A percentile compares a stretch with the other conserved stretches of the same genome.
Evolutionary conservation across 345 rosid species (phyloP).

Genomic region (Dipteronia sinensis): DNA sequence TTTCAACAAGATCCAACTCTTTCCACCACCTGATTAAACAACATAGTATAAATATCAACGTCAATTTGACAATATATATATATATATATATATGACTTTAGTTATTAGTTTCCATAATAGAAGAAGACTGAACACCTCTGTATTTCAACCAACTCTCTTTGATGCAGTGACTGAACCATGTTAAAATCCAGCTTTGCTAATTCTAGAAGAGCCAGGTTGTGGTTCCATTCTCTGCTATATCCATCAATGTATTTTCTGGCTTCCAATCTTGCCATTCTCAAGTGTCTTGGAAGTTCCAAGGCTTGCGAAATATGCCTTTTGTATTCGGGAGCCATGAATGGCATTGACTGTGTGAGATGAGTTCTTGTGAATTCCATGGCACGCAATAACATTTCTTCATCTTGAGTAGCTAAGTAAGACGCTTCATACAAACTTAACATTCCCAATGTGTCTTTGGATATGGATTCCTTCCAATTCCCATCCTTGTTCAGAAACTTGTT

Average conservation of each 20-base stretch:
- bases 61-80: too few species aligned
- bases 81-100: too few species aligned
- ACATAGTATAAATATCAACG: too few species aligned
- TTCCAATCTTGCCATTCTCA: conserved; percentile 33
- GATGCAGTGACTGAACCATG: conserved; percentile 22
- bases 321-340: not conserved
- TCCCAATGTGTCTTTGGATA: conserved; percentile 15
- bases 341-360: not conserved
- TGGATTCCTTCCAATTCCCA: conserved; percentile 21
- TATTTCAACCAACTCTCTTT: conserved; percentile 28
- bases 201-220: conserved; percentile 6
- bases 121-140: not conserved
- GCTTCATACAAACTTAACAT: conserved; percentile 31
- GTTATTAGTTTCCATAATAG: too few species aligned
- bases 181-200: conserved; percentile 27
- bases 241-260: conserved; percentile 22
- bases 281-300: conserved; percentile 28
- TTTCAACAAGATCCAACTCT: conserved; percentile 25
- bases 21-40: conserved; percentile 32
- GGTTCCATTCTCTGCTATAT: conserved; percentile 13
- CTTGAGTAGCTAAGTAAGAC: conserved; percentile 22
- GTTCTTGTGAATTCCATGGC: conserved; percentile 25
- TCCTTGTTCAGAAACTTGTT: conserved; percentile 21
- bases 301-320: conserved; percentile 1
- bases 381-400: conserved; percentile 13